Conservation (phyloP, 192 early-diverging fungal species). For the Rhizoclosmatium sp. region DNA sequence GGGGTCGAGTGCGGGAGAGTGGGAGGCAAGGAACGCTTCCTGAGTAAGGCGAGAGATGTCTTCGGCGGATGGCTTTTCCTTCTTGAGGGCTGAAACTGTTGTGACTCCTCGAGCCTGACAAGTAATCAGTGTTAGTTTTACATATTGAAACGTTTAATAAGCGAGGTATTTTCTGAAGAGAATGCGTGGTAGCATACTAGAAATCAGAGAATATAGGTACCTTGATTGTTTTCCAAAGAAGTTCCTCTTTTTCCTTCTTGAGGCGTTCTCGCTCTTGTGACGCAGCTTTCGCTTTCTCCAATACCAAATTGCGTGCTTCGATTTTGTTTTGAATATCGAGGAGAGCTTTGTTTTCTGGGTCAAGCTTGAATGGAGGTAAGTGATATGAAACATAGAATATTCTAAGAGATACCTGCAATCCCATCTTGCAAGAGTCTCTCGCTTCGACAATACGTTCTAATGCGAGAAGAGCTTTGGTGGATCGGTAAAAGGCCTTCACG, state of each 20-base stretch:
- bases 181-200: neutral
- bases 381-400: neutral
- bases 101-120: neutral
- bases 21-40: neutral
- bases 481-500: slow-evolving; percentile 93
- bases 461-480: slow-evolving; percentile 78
- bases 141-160: too few species aligned
- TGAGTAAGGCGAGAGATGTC: slow-evolving; percentile 11
- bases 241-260: slow-evolving; percentile 52
- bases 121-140: too few species aligned
- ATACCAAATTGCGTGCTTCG: slow-evolving; percentile 46
- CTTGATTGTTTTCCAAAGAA: slow-evolving; percentile 57
- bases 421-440: slow-evolving; percentile 83
- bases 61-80: neutral
- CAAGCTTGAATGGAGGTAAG: slow-evolving; percentile 34
- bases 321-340: slow-evolving; percentile 46
- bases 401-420: slow-evolving; percentile 53
- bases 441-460: slow-evolving; percentile 88
- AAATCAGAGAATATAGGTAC: slow-evolving; percentile 39
- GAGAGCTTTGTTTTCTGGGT: slow-evolving; percentile 66
- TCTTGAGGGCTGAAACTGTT: slow-evolving; percentile 8
- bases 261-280: slow-evolving; percentile 58
- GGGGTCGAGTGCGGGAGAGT: slow-evolving; percentile 53
- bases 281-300: slow-evolving; percentile 53
- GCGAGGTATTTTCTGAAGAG: neutral